Conservation (phyloP, 768 basidiomycete genomes). For the Mycena venus region DNA sequence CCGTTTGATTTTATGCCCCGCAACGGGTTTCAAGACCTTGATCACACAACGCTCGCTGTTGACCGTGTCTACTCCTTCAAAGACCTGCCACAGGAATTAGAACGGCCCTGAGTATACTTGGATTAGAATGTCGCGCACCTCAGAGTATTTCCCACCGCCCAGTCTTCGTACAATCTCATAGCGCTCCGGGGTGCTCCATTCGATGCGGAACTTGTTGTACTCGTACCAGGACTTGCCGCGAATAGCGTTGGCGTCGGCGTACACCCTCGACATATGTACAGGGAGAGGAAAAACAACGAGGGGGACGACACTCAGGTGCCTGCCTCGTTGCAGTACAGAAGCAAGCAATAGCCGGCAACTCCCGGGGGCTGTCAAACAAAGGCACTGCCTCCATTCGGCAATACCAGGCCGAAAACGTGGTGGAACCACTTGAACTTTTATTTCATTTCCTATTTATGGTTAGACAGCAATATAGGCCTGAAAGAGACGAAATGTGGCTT, state of each 20-base stretch:
- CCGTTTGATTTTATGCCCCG: constrained; percentile 78
- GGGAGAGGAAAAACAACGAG: constrained; percentile 14
- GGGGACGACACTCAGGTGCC: background rate
- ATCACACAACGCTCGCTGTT: constrained; percentile 70
- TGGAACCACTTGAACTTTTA: too few species aligned
- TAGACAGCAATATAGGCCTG: too few species aligned
- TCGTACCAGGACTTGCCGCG: constrained; percentile 69
- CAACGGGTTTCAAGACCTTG: constrained; percentile 83
- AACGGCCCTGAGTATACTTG: background rate
- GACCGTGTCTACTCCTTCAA: constrained; percentile 70
- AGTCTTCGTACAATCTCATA: constrained; percentile 77
- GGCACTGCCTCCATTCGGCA: too few species aligned
- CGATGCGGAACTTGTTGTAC: constrained; percentile 65
- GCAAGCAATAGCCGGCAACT: background rate
- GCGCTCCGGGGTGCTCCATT: constrained; percentile 76
- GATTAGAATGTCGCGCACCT: constrained; percentile 56
- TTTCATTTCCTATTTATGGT: too few species aligned
- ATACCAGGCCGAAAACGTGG: too few species aligned
- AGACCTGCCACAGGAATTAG: constrained; percentile 53
- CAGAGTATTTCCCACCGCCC: constrained; percentile 77
- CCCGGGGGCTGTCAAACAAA: background rate
- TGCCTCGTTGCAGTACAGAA: constrained; percentile 21
- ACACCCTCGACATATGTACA: constrained; percentile 61
- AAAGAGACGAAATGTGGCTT: too few species aligned
- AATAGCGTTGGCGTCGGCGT: constrained; percentile 70